phyloP scores from a whole-genome alignment of 495 filamentous ascomycete genomes.

The Penicillium riverlandense region DNA sequence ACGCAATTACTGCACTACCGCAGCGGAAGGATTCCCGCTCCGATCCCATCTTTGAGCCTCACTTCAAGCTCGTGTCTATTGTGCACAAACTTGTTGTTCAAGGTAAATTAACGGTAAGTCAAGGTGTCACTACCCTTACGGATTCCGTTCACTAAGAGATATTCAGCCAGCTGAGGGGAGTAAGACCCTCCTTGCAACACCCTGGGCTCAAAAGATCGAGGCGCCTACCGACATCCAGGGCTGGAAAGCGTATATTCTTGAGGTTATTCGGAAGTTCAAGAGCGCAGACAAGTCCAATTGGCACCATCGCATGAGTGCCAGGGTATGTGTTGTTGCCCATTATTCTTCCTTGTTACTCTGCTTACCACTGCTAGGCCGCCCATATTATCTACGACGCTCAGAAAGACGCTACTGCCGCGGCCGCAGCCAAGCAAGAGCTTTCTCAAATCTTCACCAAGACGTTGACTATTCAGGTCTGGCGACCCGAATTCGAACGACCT shows the following conservation, averaged over 20 bases:
- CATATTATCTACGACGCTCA: constrained; percentile 63
- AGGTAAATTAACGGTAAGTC: constrained; percentile 25
- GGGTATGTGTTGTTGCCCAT: constrained; percentile 30
- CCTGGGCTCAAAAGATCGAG: constrained; percentile 47
- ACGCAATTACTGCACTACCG: constrained; percentile 71
- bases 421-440: constrained; percentile 65
- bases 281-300: constrained; percentile 89
- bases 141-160: constrained; percentile 4
- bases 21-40: constrained; percentile 67
- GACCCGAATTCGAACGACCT: constrained; percentile 83
- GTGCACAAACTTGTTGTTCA: constrained; percentile 69
- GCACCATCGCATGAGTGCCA: constrained; percentile 89
- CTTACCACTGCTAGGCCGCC: constrained; percentile 44
- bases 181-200: constrained; percentile 46
- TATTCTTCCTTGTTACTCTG: background rate
- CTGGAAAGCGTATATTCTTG: constrained; percentile 72
- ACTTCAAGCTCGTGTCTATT: constrained; percentile 89
- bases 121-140: background rate
- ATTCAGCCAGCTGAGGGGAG: constrained; percentile 40
- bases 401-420: constrained; percentile 39
- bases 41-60: constrained; percentile 88
- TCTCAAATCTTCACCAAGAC: constrained; percentile 92
- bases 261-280: constrained; percentile 65
- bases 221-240: constrained; percentile 46
- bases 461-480: constrained; percentile 93